Evolutionary conservation across 768 basidiomycete species (phyloP), one percentile per base, ranked within the genome.

Genomic region (Pholiota microspora): DNA sequence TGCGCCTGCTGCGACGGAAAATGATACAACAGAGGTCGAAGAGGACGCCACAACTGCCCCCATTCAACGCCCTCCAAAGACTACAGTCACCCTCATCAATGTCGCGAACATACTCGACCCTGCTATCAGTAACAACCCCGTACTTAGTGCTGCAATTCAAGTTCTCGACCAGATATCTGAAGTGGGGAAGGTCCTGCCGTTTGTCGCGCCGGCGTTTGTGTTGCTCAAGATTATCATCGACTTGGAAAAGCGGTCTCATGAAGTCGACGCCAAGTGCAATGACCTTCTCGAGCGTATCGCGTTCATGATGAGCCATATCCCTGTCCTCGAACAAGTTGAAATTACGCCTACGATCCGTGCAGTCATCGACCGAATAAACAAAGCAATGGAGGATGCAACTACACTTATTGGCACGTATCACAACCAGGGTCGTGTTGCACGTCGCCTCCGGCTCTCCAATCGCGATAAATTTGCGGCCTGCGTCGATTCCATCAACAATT

Each of bases 251-350:
- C 58, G 60, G 13, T 73, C 71, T 2, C 65, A 69, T 32, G 74
- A 76, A 16, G 73, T 70, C 8, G 74, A 76, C 49, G 53, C 66
- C n/a, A 76, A 76, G 50, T 76, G 73, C 56, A 69, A 57, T 47
- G 74, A 76, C 53, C 62, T 76, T 24, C 51, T 76, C 34, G 73
- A 76, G 40, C 72, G 74, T n/a, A 68, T 74, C 60, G 71, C 69
- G 5, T 76, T 76, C 66, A 74, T 74, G 73, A 64, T 74, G 47
- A 67, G 71, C 49, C 73, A 76, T 49, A 63, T 76, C 27, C 69
- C 71, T 6, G 59, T 68, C 13, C 62, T 76, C 16, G 61, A 66
- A 53, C 62, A 66, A 29, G 59, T 74, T 32, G 66, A 70, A 42
- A 63, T 72, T 53, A 66, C 68, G 59, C 62, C 67, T 10, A 51